A percentile compares a stretch with the other conserved stretches of the same genome.
phyloP scores from a whole-genome alignment of 805 yeast genomes.

The Cyberlindnera mrakii region DNA sequence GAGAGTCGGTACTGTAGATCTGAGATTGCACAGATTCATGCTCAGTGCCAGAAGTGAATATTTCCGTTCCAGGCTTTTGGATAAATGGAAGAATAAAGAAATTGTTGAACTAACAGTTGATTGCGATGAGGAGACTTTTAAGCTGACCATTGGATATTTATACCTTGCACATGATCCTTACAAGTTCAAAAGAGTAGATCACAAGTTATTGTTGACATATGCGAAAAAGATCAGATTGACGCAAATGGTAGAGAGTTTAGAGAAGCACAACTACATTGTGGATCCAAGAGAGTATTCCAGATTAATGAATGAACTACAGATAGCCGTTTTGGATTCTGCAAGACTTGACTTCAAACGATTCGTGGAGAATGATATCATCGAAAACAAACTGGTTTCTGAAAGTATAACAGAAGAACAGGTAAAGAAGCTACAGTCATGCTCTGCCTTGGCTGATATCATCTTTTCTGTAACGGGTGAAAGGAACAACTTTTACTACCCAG shows the following conservation, averaged over 20 bases:
- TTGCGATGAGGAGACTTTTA: constrained; percentile 15
- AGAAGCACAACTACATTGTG: constrained; percentile 22
- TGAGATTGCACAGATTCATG: constrained; percentile 35
- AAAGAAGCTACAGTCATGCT: constrained; percentile 9
- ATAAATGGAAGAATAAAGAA: constrained; percentile 21
- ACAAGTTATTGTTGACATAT: constrained; percentile 23
- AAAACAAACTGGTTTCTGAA: constrained; percentile 7
- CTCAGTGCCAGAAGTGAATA: constrained; percentile 31
- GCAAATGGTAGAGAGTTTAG: constrained; percentile 32
- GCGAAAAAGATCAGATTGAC: constrained; percentile 30
- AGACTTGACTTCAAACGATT: constrained; percentile 15
- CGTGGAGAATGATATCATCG: constrained; percentile 16
- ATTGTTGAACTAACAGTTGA: constrained; percentile 19
- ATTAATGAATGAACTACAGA: constrained; percentile 25
- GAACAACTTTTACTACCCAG: constrained; percentile 44
- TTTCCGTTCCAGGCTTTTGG: constrained; percentile 22
- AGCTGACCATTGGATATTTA: constrained; percentile 26
- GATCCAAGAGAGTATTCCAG: constrained; percentile 28
- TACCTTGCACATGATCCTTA: constrained; percentile 36
- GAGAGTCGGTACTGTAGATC: constrained; percentile 8
- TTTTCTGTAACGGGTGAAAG: constrained; percentile 31
- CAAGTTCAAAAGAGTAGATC: constrained; percentile 27
- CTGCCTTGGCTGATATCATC: constrained; percentile 42
- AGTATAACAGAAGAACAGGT: constrained; percentile 7
- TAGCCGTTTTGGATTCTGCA: constrained; percentile 15